Conservation (phyloP, 768 basidiomycete genomes). For the Podaxis pistillaris region DNA sequence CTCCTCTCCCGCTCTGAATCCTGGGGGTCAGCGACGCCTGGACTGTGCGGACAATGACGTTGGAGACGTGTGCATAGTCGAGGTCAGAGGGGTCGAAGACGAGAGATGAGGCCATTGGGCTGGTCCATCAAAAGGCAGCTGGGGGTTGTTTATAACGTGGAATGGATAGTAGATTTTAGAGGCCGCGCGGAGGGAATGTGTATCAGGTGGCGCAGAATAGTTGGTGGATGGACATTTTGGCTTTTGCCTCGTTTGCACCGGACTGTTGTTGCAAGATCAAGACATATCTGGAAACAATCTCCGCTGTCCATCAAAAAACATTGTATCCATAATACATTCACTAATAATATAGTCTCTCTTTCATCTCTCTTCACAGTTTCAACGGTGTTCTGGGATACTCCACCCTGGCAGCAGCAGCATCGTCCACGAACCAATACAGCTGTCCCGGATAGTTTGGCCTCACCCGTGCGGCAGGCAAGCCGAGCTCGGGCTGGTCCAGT, state of each 20-base stretch:
- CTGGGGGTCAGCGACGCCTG: conserved; percentile 10
- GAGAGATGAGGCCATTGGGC: background rate
- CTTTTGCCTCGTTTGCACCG: background rate
- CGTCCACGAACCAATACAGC: conserved; percentile 94
- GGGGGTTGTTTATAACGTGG: too few relatives aligned
- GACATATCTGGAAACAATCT: conserved; percentile 5
- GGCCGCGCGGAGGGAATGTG: conserved; percentile 3
- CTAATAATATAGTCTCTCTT: background rate
- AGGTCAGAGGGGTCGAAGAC: conserved; percentile 13
- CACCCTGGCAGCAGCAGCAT: conserved; percentile 69
- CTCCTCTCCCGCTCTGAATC: conserved; percentile 11
- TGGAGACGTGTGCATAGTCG: conserved; percentile 11
- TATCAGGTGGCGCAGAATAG: conserved; percentile 7
- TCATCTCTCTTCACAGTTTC: conserved; percentile 42
- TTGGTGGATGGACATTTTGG: background rate
- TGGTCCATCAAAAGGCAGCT: background rate
- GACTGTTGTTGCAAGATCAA: background rate
- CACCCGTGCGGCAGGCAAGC: conserved; percentile 82
- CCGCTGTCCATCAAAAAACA: background rate
- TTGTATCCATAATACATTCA: background rate
- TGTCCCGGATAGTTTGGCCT: conserved; percentile 77
- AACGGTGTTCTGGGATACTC: conserved; percentile 55
- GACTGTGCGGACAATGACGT: conserved; percentile 12
- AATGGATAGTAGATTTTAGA: background rate
- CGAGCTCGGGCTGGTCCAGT: conserved; percentile 78